phyloP scores from a whole-genome alignment of 2,329 filamentous ascomycete species.

The Trichoderma pleuroti region DNA sequence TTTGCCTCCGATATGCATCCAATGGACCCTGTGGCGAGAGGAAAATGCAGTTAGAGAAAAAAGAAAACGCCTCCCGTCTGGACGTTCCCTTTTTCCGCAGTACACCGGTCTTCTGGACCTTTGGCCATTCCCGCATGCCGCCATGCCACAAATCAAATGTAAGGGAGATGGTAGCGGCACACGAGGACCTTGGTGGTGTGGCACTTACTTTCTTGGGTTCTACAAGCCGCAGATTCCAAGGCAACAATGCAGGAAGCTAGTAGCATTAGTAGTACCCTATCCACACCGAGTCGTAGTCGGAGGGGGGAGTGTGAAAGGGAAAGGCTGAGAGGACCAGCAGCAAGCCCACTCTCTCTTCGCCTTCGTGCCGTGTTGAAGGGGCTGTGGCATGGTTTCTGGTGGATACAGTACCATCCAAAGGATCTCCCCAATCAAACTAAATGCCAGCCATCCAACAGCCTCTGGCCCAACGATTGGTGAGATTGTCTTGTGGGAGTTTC shows the following conservation, averaged over 20 bases:
- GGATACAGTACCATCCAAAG: slow-evolving; percentile 13
- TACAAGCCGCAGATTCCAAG: slow-evolving; percentile 4
- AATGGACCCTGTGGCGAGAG: slow-evolving; percentile 13
- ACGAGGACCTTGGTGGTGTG: slow-evolving; percentile 8
- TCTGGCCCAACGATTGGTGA: not conserved
- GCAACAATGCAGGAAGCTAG: slow-evolving; percentile 6
- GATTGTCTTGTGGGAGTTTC: not conserved
- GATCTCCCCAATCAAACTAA: slow-evolving; percentile 5
- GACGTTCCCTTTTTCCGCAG: slow-evolving; percentile 2
- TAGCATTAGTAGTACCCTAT: slow-evolving; percentile 1
- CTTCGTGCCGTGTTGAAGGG: slow-evolving; percentile 10
- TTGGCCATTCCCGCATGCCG: not conserved
- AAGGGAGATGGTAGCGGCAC: not conserved
- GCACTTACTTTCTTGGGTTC: slow-evolving; percentile 2
- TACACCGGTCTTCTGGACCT: not conserved
- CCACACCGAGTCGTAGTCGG: slow-evolving; percentile 12
- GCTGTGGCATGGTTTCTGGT: slow-evolving; percentile 4
- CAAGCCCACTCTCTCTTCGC: not conserved
- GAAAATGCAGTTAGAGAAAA: not conserved
- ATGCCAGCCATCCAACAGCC: slow-evolving; percentile 8
- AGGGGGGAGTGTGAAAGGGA: not conserved
- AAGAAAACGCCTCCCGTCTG: slow-evolving; percentile 9
- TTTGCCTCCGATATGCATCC: not conserved
- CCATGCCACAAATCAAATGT: not conserved
- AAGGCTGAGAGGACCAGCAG: slow-evolving; percentile 13